Evolutionary conservation across 257 asterid species (phyloP).

Genomic region (Datura wrightii): DNA sequence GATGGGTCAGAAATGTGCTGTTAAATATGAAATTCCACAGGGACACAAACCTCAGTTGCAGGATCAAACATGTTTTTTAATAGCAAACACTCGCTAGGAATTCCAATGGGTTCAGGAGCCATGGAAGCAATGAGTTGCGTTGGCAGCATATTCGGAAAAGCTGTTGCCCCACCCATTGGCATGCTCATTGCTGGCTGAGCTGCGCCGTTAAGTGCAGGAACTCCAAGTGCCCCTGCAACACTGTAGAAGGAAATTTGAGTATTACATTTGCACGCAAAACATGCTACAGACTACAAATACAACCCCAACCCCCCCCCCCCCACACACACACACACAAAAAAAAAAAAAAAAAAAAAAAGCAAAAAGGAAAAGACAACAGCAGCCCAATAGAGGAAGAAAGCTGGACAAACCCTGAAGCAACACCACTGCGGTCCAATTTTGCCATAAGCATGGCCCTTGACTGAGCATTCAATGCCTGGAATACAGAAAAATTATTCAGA

Average conservation of each 20-base stretch:
- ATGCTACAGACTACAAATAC: neutral
- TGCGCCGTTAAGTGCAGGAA: constrained; percentile 71
- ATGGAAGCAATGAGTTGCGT: constrained; percentile 59
- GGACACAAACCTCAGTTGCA: constrained; percentile 72
- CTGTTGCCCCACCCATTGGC: constrained; percentile 69
- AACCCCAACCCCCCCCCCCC: neutral
- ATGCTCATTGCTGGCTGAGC: constrained; percentile 64
- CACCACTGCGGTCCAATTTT: constrained; percentile 93
- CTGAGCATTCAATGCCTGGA: constrained; percentile 92
- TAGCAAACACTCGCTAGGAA: constrained; percentile 90
- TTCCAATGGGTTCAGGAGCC: constrained; percentile 89
- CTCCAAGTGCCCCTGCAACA: constrained; percentile 72
- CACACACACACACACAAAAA: neutral
- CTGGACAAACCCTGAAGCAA: constrained; percentile 69
- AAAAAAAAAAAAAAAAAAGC: too few relatives aligned
- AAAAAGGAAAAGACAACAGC: neutral
- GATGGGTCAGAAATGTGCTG: constrained; percentile 1
- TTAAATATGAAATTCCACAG: neutral
- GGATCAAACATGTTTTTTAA: constrained; percentile 99
- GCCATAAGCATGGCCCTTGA: constrained; percentile 97
- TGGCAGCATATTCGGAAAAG: constrained; percentile 55
- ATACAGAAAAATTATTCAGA: neutral
- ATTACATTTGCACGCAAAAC: constrained; percentile 17
- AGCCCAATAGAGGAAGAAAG: neutral
- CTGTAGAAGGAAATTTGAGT: constrained; percentile 45